phyloP scores from a whole-genome alignment of 2,329 filamentous ascomycete genomes.

The Aspergillus terreus region DNA sequence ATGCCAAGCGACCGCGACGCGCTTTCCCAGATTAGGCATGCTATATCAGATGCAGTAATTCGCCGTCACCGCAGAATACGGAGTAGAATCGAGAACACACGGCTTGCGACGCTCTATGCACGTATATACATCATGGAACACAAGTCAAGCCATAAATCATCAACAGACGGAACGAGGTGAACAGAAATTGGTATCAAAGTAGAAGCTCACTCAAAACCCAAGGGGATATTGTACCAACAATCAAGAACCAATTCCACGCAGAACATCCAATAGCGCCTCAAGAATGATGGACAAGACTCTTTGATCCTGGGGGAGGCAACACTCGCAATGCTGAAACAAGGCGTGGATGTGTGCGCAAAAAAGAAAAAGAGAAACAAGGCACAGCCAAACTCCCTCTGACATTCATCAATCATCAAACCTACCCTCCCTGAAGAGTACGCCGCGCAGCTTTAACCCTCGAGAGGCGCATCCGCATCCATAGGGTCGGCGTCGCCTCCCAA shows the following conservation, averaged over 20 bases:
- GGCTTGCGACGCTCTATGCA: not conserved
- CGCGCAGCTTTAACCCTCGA: not conserved
- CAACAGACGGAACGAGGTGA: not conserved
- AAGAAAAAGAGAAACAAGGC: not conserved
- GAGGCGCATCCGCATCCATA: slow-evolving; percentile 24
- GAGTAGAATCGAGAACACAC: not conserved
- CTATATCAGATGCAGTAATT: no score
- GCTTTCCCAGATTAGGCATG: no score
- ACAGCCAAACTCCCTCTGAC: slow-evolving; percentile 2
- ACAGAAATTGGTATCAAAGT: not conserved
- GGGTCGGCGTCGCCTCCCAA: slow-evolving; percentile 61
- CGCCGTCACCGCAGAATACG: no score
- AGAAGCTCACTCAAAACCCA: not conserved
- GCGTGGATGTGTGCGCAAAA: no score
- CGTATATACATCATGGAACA: not conserved
- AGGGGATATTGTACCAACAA: not conserved
- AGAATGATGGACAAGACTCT: not conserved
- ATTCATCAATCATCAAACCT: slow-evolving; percentile 3
- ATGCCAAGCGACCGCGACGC: no score
- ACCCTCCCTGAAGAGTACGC: slow-evolving; percentile 5
- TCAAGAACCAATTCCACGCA: not conserved
- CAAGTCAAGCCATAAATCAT: not conserved
- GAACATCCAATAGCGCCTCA: not conserved
- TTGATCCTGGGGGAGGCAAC: not conserved
- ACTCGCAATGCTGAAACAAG: not conserved